phyloP scores from a whole-genome alignment of 2,329 filamentous ascomycete species.

The Xylariaceae sp. region DNA sequence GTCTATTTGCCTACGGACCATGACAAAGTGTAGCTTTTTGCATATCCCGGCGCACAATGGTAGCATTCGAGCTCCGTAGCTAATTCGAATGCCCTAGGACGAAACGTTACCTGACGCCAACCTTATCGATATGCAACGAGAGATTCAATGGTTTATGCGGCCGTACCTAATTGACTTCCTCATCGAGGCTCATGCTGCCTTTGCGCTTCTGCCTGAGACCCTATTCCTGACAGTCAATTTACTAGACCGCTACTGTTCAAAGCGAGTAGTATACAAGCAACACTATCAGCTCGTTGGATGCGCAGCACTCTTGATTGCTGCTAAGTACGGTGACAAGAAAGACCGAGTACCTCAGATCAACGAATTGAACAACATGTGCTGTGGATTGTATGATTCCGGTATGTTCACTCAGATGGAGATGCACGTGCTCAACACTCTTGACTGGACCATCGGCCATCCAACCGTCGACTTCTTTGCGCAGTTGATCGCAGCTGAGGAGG shows the following conservation, averaged over 20 bases:
- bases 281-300: conserved; percentile 98
- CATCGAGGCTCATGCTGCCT: conserved; percentile 93
- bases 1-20: background rate
- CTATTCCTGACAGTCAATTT: conserved; percentile 96
- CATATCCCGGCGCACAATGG: background rate
- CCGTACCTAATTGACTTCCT: conserved; percentile 98
- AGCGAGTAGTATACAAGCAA: conserved; percentile 96
- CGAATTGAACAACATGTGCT: conserved; percentile 99
- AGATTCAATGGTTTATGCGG: conserved; percentile 99
- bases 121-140: conserved; percentile 97
- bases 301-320: conserved; percentile 89
- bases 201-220: conserved; percentile 88
- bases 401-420: conserved; percentile 99
- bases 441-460: conserved; percentile 93
- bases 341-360: conserved; percentile 96
- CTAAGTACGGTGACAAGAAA: conserved; percentile 99
- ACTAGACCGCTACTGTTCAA: conserved; percentile 95
- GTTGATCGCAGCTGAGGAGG: conserved; percentile 75
- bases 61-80: background rate
- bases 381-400: conserved; percentile 93
- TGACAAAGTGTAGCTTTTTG: background rate
- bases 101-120: conserved; percentile 93
- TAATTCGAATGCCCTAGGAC: conserved; percentile 43
- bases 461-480: conserved; percentile 94
- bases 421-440: conserved; percentile 95